These are phyloP conservation scores for Davidsoniella neocaledoniae DNA, from an alignment of 2,329 filamentous ascomycete genomes.

Conservation along the genomic window DNA sequence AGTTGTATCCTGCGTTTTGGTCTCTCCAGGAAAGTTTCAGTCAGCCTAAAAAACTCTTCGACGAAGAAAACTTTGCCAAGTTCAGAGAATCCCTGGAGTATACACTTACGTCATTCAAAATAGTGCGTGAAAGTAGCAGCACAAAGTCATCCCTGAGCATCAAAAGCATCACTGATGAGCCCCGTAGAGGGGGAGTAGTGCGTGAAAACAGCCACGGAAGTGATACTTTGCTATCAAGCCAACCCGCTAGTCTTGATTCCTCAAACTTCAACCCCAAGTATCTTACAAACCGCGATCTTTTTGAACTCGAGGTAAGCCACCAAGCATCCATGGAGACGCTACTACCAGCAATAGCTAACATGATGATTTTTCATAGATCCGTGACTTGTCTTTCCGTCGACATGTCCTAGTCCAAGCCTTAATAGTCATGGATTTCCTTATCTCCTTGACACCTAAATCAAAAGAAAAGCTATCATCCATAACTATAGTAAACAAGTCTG, in stretches of 20 bases:
- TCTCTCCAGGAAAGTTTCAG: slow-evolving; percentile 83
- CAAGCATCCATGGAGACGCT: no score
- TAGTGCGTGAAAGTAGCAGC: slow-evolving; percentile 32
- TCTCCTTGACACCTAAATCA: slow-evolving; percentile 70
- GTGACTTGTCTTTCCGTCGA: slow-evolving; percentile 82
- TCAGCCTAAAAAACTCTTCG: slow-evolving; percentile 70
- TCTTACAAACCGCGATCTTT: slow-evolving; percentile 89
- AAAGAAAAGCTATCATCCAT: slow-evolving; percentile 62
- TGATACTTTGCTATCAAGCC: neutral
- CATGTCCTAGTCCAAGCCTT: slow-evolving; percentile 91
- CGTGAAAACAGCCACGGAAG: neutral
- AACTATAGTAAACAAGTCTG: slow-evolving; percentile 61
- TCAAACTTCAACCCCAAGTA: slow-evolving; percentile 82
- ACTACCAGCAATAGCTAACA: no score
- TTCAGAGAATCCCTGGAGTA: slow-evolving; percentile 66
- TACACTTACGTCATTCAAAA: slow-evolving; percentile 38
- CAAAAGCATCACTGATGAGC: slow-evolving; percentile 33
- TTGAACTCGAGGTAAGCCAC: slow-evolving; percentile 65
- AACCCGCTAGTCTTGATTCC: neutral
- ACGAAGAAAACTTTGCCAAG: slow-evolving; percentile 50
- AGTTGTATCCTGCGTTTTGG: slow-evolving; percentile 87
- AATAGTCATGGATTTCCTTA: slow-evolving; percentile 84
- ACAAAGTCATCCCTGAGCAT: slow-evolving; percentile 33
- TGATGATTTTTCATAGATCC: slow-evolving; percentile 40
- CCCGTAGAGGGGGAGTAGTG: slow-evolving; percentile 16